These are phyloP conservation scores for Globisporangium rhizosaccharum DNA, from an alignment of 352 stramenopile genomes.

Conservation along the genomic window DNA sequence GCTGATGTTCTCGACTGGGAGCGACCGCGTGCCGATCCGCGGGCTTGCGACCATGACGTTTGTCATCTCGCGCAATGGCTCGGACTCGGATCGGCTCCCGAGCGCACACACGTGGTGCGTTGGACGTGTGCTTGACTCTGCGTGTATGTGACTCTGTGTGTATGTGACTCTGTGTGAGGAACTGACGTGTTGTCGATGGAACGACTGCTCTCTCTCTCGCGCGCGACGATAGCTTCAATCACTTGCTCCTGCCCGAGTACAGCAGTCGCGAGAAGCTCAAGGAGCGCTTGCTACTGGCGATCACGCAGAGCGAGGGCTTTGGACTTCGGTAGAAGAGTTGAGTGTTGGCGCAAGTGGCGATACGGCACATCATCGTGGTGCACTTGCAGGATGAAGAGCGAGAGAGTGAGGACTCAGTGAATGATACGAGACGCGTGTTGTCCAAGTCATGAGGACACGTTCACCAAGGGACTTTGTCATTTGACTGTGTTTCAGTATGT, in stretches of 20 bases:
- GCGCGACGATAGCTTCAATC: conserved; percentile 55
- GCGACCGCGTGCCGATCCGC: conserved; percentile 78
- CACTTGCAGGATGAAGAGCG: not conserved
- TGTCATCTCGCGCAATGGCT: conserved; percentile 79
- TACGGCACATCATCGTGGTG: too few species aligned
- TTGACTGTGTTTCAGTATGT: too few species aligned
- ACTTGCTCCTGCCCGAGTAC: conserved; percentile 85
- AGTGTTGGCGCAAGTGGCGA: not conserved
- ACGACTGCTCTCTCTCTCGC: too few species aligned
- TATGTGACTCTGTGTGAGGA: too few species aligned
- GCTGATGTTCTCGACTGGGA: conserved; percentile 82
- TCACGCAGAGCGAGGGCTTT: conserved; percentile 81
- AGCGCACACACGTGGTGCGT: conserved; percentile 82
- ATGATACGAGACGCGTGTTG: too few species aligned
- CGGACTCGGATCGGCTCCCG: conserved; percentile 77
- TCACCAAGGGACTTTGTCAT: too few species aligned
- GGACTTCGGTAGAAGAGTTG: conserved; percentile 44
- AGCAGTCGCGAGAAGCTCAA: conserved; percentile 69
- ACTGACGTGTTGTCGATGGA: too few species aligned
- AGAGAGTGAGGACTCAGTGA: too few species aligned
- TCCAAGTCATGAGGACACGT: too few species aligned
- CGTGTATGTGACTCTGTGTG: too few species aligned
- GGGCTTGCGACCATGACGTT: conserved; percentile 78
- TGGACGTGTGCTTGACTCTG: too few species aligned
- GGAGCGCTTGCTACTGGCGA: conserved; percentile 71